Conservation (phyloP, 2,329 filamentous ascomycete species). For the Fusarium dimerum region DNA sequence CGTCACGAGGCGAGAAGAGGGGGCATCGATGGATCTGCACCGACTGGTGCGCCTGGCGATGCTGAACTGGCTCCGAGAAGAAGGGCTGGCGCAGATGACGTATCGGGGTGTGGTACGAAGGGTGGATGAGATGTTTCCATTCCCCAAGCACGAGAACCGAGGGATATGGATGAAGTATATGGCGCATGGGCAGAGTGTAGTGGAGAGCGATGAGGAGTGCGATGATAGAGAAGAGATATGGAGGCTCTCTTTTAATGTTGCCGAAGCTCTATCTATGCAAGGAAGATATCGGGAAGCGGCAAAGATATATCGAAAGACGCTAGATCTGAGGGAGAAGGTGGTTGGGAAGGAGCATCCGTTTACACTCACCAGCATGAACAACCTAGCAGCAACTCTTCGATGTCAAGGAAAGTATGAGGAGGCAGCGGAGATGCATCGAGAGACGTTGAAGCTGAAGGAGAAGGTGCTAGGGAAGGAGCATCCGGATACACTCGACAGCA, state of each 20-base stretch:
- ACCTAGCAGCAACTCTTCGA: slow-evolving; percentile 3
- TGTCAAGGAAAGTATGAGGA: too few relatives aligned
- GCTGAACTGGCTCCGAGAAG: slow-evolving; percentile 28
- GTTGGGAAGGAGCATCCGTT: slow-evolving; percentile 3
- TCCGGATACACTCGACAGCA: not conserved
- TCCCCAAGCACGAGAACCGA: slow-evolving; percentile 15
- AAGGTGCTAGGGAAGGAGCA: not conserved
- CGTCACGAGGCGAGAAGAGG: slow-evolving; percentile 23
- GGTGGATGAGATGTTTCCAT: slow-evolving; percentile 14
- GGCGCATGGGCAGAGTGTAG: slow-evolving; percentile 18
- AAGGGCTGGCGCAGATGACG: slow-evolving; percentile 3
- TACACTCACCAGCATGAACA: not conserved
- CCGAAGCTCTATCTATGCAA: not conserved
- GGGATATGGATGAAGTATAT: slow-evolving; percentile 26
- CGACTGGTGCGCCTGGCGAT: slow-evolving; percentile 33
- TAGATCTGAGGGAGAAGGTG: not conserved
- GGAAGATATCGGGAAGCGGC: not conserved
- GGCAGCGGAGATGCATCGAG: not conserved
- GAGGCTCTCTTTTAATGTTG: not conserved
- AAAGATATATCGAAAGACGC: not conserved
- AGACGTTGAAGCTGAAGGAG: slow-evolving; percentile 1
- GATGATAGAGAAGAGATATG: not conserved
- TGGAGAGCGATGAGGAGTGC: slow-evolving; percentile 5
- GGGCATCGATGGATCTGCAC: slow-evolving; percentile 31
- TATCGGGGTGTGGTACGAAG: slow-evolving; percentile 6